Base-by-base conservation (phyloP, 305 asterid species). In the Rubia tinctorum region DNA sequence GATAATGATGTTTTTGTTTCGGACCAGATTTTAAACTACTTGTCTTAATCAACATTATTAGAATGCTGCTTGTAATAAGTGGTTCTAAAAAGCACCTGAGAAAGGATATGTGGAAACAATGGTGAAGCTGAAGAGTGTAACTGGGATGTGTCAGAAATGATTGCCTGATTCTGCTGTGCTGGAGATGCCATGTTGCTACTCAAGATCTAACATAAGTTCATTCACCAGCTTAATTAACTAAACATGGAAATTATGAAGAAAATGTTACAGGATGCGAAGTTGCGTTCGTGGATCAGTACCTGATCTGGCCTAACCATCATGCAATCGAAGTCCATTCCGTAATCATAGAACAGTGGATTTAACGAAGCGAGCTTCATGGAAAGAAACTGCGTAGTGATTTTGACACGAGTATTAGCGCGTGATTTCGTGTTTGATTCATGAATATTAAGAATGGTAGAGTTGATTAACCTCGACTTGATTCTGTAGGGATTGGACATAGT, bases 351-450 rank as follows among this genome's bases (percentile, higher is more conserved):
- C 82, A 80, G 80, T 76, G 95, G 98, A 79, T 85, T 88, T 47
- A 82, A 75, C 61, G 92, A 86, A 80, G 97, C 89, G 76, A 92
- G 92, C 84, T 90, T 92, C 94, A 88, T 87, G 39, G 96, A 92
- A n/a, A 91, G 90, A 80, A 91, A 88, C 96, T 53, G 23, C 22
- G 7, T 17, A 53, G 58, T 53, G 23, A 17, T 53, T 53, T 53
- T 40, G 59, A 30, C 4, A 27, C 30, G 12, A 62, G 22, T 53
- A 6, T 64, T 64, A 64, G 69, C 30, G 72, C 22, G 23, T n/a
- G 59, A 53, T 53, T 53, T 5, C 17, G 10, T 18, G 22, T n/a
- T 17, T 51, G 58, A 47, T 47, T 47, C 13, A 17, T 12, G 55
- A 49, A 53, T 1, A 17, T 30, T 22, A 59, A 8, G 8, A 30